Base-by-base conservation (phyloP, 345 rosid genomes). In the Cardamine occulta region DNA sequence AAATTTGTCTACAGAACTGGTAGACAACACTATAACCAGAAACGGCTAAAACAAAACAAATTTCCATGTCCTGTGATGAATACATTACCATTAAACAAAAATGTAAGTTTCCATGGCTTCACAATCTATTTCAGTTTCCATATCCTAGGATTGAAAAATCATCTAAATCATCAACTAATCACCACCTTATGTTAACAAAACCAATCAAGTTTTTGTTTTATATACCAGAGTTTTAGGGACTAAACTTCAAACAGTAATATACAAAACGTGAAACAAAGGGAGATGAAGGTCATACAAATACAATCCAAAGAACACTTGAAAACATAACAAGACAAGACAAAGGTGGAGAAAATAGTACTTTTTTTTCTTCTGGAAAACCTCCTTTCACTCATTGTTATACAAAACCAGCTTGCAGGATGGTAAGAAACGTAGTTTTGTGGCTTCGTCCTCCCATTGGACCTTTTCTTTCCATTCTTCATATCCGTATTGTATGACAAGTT, bases 321-420 rank as follows among this genome's bases (percentile, higher is more conserved):
- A 39, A 40, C 51, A 40, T 39, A 62, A 60, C 31, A 60, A 21
- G 8, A 37, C 10, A 12, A 34, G 42, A 31, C 26, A n/a, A 10
- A 19, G 29, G 29, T 37, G 39, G 47, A 18, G 24, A 37, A 26
- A 28, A 28, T 28, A 28, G 31, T 17, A 8, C 11, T 35, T 11
- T 19, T 19, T 42, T 31, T 15, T 1, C 2, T 17, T 14, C 21
- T 26, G 35, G 14, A 58, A 60, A 12, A 21, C 6, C 17, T 63
- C 54, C 8, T 29, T 29, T 28, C n/a, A 10, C 21, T 64, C 56
- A 47, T 28, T n/a, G 54, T 64, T 47, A 65, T 47, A 65, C 42
- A 65, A 65, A 65, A 47, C 70, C 29, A 65, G 21, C 44, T 65
- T 65, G 56, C 70, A 65, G 26, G 57, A 65, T 29, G 60, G 72